Percentiles rank a stretch among this genome's conserved stretches.
Conservation (phyloP, 2,329 filamentous ascomycete genomes). For the Aspergillus puulaauensis region DNA sequence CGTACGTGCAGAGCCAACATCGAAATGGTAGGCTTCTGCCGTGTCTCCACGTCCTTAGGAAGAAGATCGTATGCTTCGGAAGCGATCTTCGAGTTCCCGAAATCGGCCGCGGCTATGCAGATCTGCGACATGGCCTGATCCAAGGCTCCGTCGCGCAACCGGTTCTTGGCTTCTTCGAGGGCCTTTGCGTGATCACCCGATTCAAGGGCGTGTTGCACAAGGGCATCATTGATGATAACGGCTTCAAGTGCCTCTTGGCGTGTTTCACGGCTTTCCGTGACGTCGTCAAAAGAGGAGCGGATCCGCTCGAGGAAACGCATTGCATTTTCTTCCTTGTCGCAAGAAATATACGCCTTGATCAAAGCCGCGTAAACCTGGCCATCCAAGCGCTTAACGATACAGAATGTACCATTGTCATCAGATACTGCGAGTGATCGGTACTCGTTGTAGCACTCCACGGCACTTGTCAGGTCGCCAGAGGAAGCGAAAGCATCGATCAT, state of each 20-base stretch:
- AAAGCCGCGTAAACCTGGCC: constrained; percentile 86
- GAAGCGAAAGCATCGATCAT: constrained; percentile 95
- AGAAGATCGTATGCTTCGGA: constrained; percentile 64
- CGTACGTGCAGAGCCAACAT: constrained; percentile 86
- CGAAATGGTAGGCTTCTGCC: constrained; percentile 66
- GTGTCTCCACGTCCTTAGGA: constrained; percentile 51
- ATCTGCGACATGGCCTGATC: constrained; percentile 69
- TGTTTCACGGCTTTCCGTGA: constrained; percentile 53
- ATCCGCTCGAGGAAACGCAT: constrained; percentile 84
- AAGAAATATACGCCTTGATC: constrained; percentile 82
- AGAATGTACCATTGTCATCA: constrained; percentile 71
- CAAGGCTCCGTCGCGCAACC: constrained; percentile 59
- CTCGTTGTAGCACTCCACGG: constrained; percentile 92
- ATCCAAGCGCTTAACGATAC: constrained; percentile 71
- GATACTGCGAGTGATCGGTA: constrained; percentile 87
- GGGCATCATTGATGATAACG: constrained; percentile 68
- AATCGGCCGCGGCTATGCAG: constrained; percentile 76
- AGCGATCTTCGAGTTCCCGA: constrained; percentile 68
- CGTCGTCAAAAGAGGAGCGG: constrained; percentile 53
- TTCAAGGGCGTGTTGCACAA: constrained; percentile 75
- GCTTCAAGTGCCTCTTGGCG: constrained; percentile 66
- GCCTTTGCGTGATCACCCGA: constrained; percentile 71
- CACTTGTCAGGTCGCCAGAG: constrained; percentile 77
- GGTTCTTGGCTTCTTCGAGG: constrained; percentile 65
- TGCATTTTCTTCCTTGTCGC: constrained; percentile 76